Conservation (phyloP, 768 basidiomycete species). For the Leccinum boreale region DNA sequence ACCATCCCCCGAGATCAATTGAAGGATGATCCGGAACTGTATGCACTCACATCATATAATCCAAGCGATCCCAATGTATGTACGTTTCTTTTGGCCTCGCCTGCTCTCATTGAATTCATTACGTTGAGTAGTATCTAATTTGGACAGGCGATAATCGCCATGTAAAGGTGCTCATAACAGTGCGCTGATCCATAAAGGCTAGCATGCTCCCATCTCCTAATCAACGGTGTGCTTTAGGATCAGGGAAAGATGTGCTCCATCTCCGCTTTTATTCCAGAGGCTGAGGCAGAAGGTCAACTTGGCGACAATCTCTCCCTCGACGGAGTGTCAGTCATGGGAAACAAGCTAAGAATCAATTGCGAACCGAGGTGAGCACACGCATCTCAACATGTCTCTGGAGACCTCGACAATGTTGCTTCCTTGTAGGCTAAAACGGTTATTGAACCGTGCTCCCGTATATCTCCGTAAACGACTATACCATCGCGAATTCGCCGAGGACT, state of each 20-base stretch:
- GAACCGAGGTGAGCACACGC: constrained; percentile 36
- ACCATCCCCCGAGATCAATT: constrained; percentile 42
- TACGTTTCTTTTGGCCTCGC: neutral
- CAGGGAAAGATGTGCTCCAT: constrained; percentile 39
- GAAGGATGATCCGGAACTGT: constrained; percentile 42
- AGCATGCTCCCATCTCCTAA: neutral
- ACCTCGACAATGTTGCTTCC: constrained; percentile 10
- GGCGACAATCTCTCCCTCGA: constrained; percentile 26
- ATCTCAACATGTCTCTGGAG: neutral
- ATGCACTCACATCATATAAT: constrained; percentile 26
- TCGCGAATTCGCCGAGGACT: constrained; percentile 41
- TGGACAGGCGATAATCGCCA: constrained; percentile 29
- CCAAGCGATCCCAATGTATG: constrained; percentile 24
- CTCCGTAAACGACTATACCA: constrained; percentile 39
- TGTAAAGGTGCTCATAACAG: constrained; percentile 19
- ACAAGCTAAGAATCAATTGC: constrained; percentile 34
- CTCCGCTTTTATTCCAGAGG: constrained; percentile 41
- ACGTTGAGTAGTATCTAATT: constrained; percentile 19
- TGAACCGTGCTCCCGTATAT: constrained; percentile 36
- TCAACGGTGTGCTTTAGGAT: constrained; percentile 12
- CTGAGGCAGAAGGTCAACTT: constrained; percentile 33
- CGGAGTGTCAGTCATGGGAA: constrained; percentile 30
- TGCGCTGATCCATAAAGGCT: constrained; percentile 9
- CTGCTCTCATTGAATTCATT: neutral
- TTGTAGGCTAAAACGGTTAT: constrained; percentile 36